phyloP scores from a whole-genome alignment of 495 filamentous ascomycete genomes.

The Aspergillus wentii region DNA sequence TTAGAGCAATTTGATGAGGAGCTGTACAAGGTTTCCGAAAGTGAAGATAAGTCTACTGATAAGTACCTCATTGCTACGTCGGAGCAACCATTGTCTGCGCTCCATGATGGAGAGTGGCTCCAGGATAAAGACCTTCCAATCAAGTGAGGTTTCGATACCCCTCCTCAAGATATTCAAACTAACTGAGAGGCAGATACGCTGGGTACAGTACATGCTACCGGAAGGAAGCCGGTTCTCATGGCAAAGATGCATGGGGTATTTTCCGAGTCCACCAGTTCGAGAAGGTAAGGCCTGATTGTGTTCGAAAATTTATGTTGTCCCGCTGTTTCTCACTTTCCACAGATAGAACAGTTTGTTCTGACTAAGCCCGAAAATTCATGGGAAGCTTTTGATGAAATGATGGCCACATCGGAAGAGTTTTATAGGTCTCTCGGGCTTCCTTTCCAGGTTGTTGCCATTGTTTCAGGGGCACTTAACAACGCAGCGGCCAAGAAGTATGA shows the following conservation, averaged over 20 bases:
- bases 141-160: slow-evolving; percentile 49
- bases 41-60: slow-evolving; percentile 72
- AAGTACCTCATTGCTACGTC: slow-evolving; percentile 98
- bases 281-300: slow-evolving; percentile 52
- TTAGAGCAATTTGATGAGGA: slow-evolving; percentile 97
- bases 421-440: slow-evolving; percentile 86
- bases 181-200: slow-evolving; percentile 54
- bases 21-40: slow-evolving; percentile 88
- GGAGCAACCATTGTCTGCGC: slow-evolving; percentile 88
- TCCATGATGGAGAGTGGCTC: slow-evolving; percentile 93
- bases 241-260: slow-evolving; percentile 96
- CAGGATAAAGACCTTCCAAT: slow-evolving; percentile 79
- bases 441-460: slow-evolving; percentile 87
- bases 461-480: slow-evolving; percentile 91
- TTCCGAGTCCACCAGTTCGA: slow-evolving; percentile 99
- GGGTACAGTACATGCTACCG: slow-evolving; percentile 94
- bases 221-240: slow-evolving; percentile 88
- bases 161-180: not conserved
- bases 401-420: slow-evolving; percentile 83
- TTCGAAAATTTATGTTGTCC: not conserved
- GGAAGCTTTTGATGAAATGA: slow-evolving; percentile 92
- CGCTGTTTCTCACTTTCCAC: slow-evolving; percentile 5
- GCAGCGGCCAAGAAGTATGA: slow-evolving; percentile 94
- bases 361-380: slow-evolving; percentile 93
- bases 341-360: slow-evolving; percentile 91